Evolutionary conservation across 2,329 filamentous ascomycete species (phyloP).

Genomic region (Colletotrichum endophyticum): DNA sequence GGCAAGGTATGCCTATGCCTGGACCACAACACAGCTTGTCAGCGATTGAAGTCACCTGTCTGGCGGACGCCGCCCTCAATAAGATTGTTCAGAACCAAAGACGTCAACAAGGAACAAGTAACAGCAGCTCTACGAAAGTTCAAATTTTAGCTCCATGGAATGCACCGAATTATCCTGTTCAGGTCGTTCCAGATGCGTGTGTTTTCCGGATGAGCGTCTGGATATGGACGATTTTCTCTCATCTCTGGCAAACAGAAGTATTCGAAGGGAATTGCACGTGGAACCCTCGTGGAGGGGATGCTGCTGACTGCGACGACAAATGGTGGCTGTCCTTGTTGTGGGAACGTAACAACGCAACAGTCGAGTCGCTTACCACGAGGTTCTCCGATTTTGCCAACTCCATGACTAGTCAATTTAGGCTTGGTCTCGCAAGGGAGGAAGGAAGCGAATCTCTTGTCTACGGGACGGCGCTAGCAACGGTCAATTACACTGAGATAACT

Average conservation of each 20-base stretch:
- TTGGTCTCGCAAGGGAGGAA: neutral
- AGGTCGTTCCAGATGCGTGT: neutral
- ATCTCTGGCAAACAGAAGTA: neutral
- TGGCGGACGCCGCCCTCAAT: neutral
- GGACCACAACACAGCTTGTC: neutral
- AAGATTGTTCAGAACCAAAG: neutral
- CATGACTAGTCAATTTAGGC: neutral
- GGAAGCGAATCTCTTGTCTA: neutral
- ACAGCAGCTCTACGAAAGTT: neutral
- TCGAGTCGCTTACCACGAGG: neutral
- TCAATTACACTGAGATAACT: neutral
- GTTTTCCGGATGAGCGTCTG: neutral
- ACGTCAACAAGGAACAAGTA: too few species aligned
- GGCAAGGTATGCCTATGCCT: too few species aligned
- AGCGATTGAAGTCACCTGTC: neutral
- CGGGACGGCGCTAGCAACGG: neutral
- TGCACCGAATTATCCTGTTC: neutral
- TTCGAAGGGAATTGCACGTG: neutral
- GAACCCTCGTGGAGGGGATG: neutral
- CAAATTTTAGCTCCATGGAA: neutral
- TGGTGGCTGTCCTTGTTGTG: neutral
- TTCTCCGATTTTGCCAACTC: neutral
- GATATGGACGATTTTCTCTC: neutral
- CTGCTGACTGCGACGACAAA: neutral
- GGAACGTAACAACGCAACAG: neutral